Evolutionary conservation across 306 rosid genomes (phyloP), one percentile per base, ranked within the genome.

Genomic region (Gleditsia sinensis): DNA sequence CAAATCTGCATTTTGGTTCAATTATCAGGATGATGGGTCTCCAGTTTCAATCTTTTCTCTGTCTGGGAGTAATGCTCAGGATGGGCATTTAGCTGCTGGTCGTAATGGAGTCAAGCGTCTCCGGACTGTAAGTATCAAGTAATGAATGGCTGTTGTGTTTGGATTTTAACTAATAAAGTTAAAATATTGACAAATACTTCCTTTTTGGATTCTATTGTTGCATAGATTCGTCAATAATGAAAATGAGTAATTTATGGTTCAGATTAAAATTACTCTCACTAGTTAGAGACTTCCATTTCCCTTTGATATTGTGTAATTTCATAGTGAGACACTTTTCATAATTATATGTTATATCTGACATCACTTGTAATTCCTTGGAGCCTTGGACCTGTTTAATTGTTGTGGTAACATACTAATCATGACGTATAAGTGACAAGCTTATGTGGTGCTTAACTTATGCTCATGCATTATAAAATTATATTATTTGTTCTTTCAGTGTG

Each of bases 101-200:
- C 96, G 98, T 13, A 94, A 91, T 28, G 98, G 98, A 19, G 97
- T 94, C 61, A 94, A 91, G 78, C 95, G 98, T 37, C 81, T 94
- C 53, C 91, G 98, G 45, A 91, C 97, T 69, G 94, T 89, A 79
- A 75, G 66, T 58, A 30, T 30, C 2, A 30, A 58, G 87, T 70
- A 65, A 34, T 42, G 39, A 16, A 23, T 33, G 32, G 30, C 63
- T 40, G 40, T 40, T 33, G 20, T 14, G 6, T 39, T 51, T 28
- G 59, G 36, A 21, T 33, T 23, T 60, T 9, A 1, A 49, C 51
- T 32, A 27, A 28, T 69, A n/a, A 10, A 3, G 65, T 53, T 75
- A 24, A 54, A 78, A 7, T 54, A 40, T 63, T 64, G 53, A 23
- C 10, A 5, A 12, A 6, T 40, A 14, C 14, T 39, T 40, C 9